phyloP scores from a whole-genome alignment of 768 basidiomycete species.

The Kwoniella dendrophila region DNA sequence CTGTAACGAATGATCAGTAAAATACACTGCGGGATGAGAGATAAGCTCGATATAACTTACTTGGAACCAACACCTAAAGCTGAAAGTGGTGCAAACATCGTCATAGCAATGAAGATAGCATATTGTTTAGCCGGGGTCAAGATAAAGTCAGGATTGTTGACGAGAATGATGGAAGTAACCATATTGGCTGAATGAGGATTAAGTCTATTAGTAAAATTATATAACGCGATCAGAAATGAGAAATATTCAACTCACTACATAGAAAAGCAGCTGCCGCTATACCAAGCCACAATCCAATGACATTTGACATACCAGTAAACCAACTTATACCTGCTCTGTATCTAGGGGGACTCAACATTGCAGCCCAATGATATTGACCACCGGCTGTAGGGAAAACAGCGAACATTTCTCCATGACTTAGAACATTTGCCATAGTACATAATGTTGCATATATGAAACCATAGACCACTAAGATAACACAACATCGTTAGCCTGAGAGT shows the following conservation, averaged over 20 bases:
- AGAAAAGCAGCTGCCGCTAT: constrained; percentile 22
- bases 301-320: constrained; percentile 24
- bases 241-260: constrained; percentile 21
- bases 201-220: neutral
- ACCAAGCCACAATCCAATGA: constrained; percentile 26
- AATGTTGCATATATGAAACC: constrained; percentile 22
- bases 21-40: neutral
- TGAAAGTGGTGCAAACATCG: constrained; percentile 18
- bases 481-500: no score
- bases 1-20: neutral
- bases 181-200: constrained; percentile 15
- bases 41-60: neutral
- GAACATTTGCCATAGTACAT: constrained; percentile 21
- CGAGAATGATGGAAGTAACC: constrained; percentile 33
- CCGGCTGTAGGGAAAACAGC: constrained; percentile 34
- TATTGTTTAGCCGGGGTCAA: constrained; percentile 28
- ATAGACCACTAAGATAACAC: constrained; percentile 9
- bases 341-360: constrained; percentile 23
- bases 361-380: constrained; percentile 39
- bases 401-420: constrained; percentile 29
- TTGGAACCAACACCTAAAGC: constrained; percentile 16
- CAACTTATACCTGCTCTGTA: constrained; percentile 16
- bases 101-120: constrained; percentile 25
- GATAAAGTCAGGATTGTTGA: constrained; percentile 26
- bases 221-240: neutral